Percentiles rank a stretch among this genome's conserved stretches.
Evolutionary conservation across 129 eudicot genomes (phyloP).

Genomic region (Artemisia annua): DNA sequence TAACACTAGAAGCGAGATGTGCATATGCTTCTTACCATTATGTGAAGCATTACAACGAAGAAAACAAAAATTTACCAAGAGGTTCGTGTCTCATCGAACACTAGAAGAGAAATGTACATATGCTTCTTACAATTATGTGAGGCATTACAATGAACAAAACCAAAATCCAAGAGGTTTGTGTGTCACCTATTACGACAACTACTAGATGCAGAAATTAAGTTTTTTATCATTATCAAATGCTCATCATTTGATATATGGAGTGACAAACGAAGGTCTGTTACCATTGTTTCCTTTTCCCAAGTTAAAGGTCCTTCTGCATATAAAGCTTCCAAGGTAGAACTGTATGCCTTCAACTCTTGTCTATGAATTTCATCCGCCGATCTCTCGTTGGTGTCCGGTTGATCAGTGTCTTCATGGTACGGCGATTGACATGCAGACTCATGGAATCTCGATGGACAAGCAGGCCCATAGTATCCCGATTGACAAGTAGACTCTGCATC

Average conservation of each 20-base stretch:
- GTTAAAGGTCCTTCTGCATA: conserved; percentile 84
- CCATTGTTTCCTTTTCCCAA: conserved; percentile 72
- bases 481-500: conserved; percentile 70
- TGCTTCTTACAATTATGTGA: background rate
- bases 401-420: conserved; percentile 22
- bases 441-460: background rate
- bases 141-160: too few relatives aligned
- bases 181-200: conserved; percentile 36
- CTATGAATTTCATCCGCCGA: conserved; percentile 56
- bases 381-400: conserved; percentile 26
- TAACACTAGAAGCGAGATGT: too few relatives aligned
- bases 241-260: conserved; percentile 81
- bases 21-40: too few relatives aligned
- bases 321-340: conserved; percentile 66
- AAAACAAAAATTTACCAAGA: background rate
- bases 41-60: background rate
- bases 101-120: background rate
- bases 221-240: conserved; percentile 69
- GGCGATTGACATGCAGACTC: background rate
- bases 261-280: conserved; percentile 72
- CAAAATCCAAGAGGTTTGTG: conserved; percentile 7
- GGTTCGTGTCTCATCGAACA: background rate
- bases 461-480: conserved; percentile 8
- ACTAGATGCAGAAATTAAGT: conserved; percentile 52
- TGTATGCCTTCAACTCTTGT: conserved; percentile 73